phyloP scores from a whole-genome alignment of 1,284 basidiomycete species.

The Cryptococcus amylolentus region DNA sequence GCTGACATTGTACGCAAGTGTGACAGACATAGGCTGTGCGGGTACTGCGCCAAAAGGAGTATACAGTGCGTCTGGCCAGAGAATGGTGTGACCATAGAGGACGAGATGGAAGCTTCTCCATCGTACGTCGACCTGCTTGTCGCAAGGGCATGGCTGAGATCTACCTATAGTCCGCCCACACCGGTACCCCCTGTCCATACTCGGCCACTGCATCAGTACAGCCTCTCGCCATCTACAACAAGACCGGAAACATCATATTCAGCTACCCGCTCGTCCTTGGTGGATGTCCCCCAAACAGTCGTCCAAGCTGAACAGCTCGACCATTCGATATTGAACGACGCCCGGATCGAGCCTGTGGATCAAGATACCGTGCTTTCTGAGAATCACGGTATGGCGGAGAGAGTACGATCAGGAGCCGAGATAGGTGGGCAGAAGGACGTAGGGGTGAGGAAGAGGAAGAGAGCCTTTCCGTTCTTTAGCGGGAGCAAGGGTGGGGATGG shows the following conservation, averaged over 20 bases:
- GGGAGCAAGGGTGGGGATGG: constrained; percentile 3
- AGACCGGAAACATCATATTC: neutral
- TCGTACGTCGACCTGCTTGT: neutral
- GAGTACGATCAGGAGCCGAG: neutral
- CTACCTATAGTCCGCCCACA: too few relatives aligned
- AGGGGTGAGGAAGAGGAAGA: neutral
- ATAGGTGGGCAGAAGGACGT: neutral
- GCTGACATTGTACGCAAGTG: constrained; percentile 6
- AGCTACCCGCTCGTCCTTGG: constrained; percentile 1
- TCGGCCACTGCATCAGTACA: too few relatives aligned
- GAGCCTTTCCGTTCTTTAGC: constrained; percentile 9
- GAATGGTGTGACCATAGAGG: constrained; percentile 11
- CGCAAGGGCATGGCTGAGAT: neutral
- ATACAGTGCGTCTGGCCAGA: constrained; percentile 15
- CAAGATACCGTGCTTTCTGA: too few relatives aligned
- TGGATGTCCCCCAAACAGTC: constrained; percentile 16
- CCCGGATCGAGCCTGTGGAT: neutral
- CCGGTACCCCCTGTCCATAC: neutral
- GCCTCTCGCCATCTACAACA: too few relatives aligned
- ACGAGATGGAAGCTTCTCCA: neutral
- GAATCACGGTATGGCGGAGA: too few relatives aligned
- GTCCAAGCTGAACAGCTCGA: constrained; percentile 20
- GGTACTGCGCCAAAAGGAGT: constrained; percentile 8
- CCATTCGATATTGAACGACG: constrained; percentile 21
- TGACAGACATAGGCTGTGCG: constrained; percentile 13